A percentile compares a stretch with the other conserved stretches of the same genome.
Conservation (phyloP, 2,329 filamentous ascomycete genomes). For the Sporothrix luriei region DNA sequence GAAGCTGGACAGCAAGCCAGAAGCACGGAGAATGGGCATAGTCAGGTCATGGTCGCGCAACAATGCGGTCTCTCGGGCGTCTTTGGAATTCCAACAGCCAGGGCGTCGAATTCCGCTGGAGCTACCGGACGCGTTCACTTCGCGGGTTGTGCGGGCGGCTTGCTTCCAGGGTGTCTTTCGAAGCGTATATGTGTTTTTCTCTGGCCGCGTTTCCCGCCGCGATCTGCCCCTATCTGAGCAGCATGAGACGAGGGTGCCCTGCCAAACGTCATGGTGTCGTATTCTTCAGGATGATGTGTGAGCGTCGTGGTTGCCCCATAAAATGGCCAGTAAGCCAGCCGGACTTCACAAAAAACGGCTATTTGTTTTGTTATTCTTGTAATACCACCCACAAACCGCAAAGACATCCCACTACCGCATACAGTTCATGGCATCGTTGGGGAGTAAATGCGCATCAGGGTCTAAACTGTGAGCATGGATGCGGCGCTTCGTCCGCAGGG, state of each 20-base stretch:
- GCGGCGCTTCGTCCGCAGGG: neutral
- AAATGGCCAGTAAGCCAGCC: constrained; percentile 18
- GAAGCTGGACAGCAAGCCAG: neutral
- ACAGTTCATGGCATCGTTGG: neutral
- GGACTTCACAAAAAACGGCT: neutral
- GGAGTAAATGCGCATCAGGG: constrained; percentile 1
- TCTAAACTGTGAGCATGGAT: neutral
- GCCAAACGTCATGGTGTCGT: neutral
- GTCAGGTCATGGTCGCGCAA: too few relatives aligned
- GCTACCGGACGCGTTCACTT: neutral
- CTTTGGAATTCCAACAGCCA: too few relatives aligned
- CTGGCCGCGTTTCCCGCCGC: constrained; percentile 2
- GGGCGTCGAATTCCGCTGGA: neutral
- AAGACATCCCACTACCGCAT: neutral
- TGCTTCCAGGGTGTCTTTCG: neutral
- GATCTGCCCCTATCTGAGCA: neutral
- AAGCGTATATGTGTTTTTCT: neutral
- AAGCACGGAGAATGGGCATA: too few relatives aligned
- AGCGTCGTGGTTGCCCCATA: neutral
- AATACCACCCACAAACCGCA: neutral
- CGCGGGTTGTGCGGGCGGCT: neutral
- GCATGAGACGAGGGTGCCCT: neutral
- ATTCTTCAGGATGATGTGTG: neutral
- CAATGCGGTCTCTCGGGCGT: too few relatives aligned
- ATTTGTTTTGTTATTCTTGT: neutral